phyloP scores from a whole-genome alignment of 306 rosid genomes.

The Prunus mume region DNA sequence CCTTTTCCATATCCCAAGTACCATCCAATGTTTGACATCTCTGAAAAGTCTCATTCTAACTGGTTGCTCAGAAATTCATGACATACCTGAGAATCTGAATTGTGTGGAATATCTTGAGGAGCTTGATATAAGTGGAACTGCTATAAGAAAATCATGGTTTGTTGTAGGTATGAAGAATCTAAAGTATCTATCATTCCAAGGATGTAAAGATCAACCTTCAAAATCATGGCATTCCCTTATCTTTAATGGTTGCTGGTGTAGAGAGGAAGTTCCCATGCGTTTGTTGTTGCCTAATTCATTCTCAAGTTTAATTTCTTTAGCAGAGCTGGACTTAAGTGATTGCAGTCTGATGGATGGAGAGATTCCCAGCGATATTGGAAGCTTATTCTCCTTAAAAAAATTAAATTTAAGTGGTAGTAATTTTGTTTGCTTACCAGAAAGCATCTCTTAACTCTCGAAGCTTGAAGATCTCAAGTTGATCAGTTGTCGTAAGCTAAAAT shows the following conservation, averaged over 20 bases:
- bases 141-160: slow-evolving; percentile 8
- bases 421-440: slow-evolving; percentile 8
- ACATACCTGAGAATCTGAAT: slow-evolving; percentile 16
- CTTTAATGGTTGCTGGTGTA: background rate
- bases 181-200: background rate
- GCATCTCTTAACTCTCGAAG: slow-evolving; percentile 10
- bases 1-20: slow-evolving; percentile 14
- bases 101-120: slow-evolving; percentile 13
- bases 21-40: slow-evolving; percentile 9
- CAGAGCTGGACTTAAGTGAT: background rate
- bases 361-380: slow-evolving; percentile 19
- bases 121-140: slow-evolving; percentile 28
- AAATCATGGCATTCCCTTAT: slow-evolving; percentile 11
- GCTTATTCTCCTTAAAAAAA: background rate
- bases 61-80: slow-evolving; percentile 17
- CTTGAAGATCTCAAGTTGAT: slow-evolving; percentile 14
- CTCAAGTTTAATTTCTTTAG: slow-evolving; percentile 1
- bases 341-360: slow-evolving; percentile 26
- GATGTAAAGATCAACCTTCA: background rate
- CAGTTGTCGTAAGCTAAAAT: slow-evolving; percentile 8
- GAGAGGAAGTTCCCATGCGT: background rate
- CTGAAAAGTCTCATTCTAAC: slow-evolving; percentile 9
- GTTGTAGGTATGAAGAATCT: slow-evolving; percentile 14
- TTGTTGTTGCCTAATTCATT: slow-evolving; percentile 14
- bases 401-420: slow-evolving; percentile 13